Evolutionary conservation across 106 monocot genomes (phyloP), one percentile per base, ranked within the genome.

Genomic region (Chionographis japonica): DNA sequence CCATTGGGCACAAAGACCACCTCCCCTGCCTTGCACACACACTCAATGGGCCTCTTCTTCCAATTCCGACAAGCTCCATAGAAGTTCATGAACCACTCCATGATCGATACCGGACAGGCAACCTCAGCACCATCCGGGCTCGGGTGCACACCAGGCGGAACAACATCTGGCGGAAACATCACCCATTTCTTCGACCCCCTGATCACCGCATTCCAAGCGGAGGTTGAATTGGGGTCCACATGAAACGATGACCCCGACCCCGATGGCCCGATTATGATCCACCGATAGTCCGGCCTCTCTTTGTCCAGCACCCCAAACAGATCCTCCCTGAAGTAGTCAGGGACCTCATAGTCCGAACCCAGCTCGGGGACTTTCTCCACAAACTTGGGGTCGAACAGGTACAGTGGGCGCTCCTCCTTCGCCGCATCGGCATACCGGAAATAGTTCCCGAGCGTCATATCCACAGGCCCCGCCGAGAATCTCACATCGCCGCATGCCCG

Each of bases 81-180:
- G 51, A 98, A 98, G 68, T 98, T 98, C 92, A 98, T 98, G 68
- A 98, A 98, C 98, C 98, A 98, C 83, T 98, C 98, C 74, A 92
- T 89, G 61, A 93, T 98, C 9, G 93, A 93, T 9, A 98, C 98
- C 0, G 98, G 98, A 17, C 93, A 93, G 2, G 93, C 93, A 38
- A 98, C 98, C 68, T 98, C 98, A 4, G 85, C 77, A 6, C 98
- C 98, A 62, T 98, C 93, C 0, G 85, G 75, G 37, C 98, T 93
- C 3, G 98, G 93, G 40, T 98, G 88, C 18, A 98, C 98, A 0
- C 98, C 98, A 3, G 93, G 98, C 8, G 98, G 98, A 2, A 90
- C 90, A 41, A 85, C 78, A 61, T 98, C 90, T 3, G 98, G 93
- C 6, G 98, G 93, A 67, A 98, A 93, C 87, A 98, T 79, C 53